Evolutionary conservation across 2,329 filamentous ascomycete genomes (phyloP).

Genomic region (Colletotrichum gigasporum): DNA sequence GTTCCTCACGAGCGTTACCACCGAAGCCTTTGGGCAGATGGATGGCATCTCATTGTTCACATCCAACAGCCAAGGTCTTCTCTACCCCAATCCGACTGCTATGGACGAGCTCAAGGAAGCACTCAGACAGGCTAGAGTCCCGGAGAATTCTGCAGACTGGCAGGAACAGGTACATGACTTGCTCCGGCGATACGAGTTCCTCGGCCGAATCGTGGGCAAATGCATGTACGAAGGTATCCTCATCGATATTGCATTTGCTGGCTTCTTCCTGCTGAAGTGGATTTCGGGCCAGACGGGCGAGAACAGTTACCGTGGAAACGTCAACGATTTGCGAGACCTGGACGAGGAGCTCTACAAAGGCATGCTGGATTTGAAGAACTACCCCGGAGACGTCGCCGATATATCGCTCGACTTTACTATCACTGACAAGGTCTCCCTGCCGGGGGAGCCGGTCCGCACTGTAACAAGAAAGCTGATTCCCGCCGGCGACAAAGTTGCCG

Average conservation of each 20-base stretch:
- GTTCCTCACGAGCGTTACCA: slow-evolving; percentile 89
- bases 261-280: slow-evolving; percentile 98
- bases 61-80: slow-evolving; percentile 84
- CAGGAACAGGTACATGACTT: slow-evolving; percentile 67
- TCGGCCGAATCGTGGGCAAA: slow-evolving; percentile 93
- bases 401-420: slow-evolving; percentile 91
- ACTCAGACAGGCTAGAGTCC: slow-evolving; percentile 60
- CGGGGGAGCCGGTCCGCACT: slow-evolving; percentile 62
- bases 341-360: slow-evolving; percentile 93
- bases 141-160: slow-evolving; percentile 65
- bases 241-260: slow-evolving; percentile 90
- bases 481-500: slow-evolving; percentile 77
- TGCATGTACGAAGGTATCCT: slow-evolving; percentile 98
- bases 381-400: slow-evolving; percentile 80
- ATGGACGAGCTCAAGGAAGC: slow-evolving; percentile 74
- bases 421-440: slow-evolving; percentile 70
- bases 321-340: slow-evolving; percentile 93
- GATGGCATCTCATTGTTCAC: slow-evolving; percentile 72
- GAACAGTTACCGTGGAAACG: slow-evolving; percentile 84
- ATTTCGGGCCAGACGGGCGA: slow-evolving; percentile 71
- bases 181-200: slow-evolving; percentile 84
- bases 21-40: slow-evolving; percentile 77
- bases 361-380: slow-evolving; percentile 84
- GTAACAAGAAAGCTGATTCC: slow-evolving; percentile 80
- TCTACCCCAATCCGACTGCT: slow-evolving; percentile 87